Evolutionary conservation across 2,329 filamentous ascomycete genomes (phyloP).

Genomic region (Dothistroma septosporum): DNA sequence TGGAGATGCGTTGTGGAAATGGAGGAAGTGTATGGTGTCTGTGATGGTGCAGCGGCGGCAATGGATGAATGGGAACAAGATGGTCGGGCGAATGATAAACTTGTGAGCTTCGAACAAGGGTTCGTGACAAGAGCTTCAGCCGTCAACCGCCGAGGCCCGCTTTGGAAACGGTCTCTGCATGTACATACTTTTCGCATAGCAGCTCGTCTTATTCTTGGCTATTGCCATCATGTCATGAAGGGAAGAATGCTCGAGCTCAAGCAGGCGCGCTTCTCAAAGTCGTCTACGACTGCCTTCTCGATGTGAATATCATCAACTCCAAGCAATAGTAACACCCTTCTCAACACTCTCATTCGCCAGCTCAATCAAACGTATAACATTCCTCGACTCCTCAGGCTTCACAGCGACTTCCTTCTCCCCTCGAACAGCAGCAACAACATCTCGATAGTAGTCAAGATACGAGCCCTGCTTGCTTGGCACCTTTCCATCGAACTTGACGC

Average conservation of each 20-base stretch:
- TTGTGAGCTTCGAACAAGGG: too few species aligned
- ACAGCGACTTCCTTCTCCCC: constrained; percentile 39
- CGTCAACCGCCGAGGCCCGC: not conserved
- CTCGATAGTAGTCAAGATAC: constrained; percentile 42
- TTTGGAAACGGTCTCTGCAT: too few species aligned
- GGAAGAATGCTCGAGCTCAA: not conserved
- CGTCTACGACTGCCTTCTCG: not conserved
- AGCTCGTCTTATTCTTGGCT: not conserved
- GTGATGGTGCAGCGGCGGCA: not conserved
- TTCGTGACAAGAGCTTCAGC: not conserved
- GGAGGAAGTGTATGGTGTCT: not conserved
- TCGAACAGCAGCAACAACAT: constrained; percentile 40
- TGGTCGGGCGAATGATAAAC: not conserved
- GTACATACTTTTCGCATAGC: not conserved
- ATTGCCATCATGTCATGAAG: not conserved
- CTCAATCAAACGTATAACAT: constrained; percentile 41
- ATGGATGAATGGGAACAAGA: not conserved
- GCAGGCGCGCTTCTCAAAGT: not conserved
- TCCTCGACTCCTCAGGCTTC: constrained; percentile 38
- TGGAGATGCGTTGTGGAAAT: not conserved
- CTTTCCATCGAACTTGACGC: constrained; percentile 11
- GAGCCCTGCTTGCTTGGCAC: constrained; percentile 38
- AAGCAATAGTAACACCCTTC: constrained; percentile 22
- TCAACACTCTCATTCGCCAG: constrained; percentile 40
- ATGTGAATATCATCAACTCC: not conserved